A percentile compares a stretch with the other conserved stretches of the same genome.
Conservation (phyloP, 768 basidiomycete genomes). For the Pholiota microspora region DNA sequence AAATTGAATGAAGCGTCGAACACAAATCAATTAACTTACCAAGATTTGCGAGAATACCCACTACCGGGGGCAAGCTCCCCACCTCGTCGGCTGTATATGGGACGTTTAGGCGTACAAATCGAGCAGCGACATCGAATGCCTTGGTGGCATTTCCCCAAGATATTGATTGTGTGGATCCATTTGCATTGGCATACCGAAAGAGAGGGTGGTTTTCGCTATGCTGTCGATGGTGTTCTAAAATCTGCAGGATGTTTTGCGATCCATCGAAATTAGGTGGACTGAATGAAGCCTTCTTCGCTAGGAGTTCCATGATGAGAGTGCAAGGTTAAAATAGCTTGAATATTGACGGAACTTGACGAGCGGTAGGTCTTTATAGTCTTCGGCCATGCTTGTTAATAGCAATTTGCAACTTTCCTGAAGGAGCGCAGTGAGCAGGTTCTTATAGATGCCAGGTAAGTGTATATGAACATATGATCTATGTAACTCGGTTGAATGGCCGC, state of each 20-base stretch:
- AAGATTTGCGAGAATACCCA: slow-evolving; percentile 6
- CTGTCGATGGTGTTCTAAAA: neutral
- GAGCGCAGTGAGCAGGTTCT: too few species aligned
- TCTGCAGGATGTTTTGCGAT: neutral
- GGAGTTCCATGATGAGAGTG: too few species aligned
- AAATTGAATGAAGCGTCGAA: neutral
- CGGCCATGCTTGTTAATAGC: too few species aligned
- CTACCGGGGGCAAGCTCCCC: neutral
- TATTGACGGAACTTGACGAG: too few species aligned
- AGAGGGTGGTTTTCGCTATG: neutral
- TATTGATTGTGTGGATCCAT: neutral
- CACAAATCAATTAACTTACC: neutral
- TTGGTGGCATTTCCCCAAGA: neutral
- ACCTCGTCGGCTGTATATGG: too few species aligned
- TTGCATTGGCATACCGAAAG: neutral
- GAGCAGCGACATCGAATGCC: slow-evolving; percentile 2
- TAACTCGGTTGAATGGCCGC: too few species aligned
- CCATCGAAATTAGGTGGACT: neutral
- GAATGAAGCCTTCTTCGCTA: neutral
- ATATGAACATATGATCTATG: too few species aligned
- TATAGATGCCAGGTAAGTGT: too few species aligned
- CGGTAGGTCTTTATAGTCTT: too few species aligned
- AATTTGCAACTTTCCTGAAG: too few species aligned
- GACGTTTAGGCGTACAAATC: neutral
- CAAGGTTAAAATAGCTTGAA: too few species aligned